These are phyloP conservation scores for Ophiocordyceps robertsii DNA, from an alignment of 2,329 filamentous ascomycete species.

Conservation along the genomic window DNA sequence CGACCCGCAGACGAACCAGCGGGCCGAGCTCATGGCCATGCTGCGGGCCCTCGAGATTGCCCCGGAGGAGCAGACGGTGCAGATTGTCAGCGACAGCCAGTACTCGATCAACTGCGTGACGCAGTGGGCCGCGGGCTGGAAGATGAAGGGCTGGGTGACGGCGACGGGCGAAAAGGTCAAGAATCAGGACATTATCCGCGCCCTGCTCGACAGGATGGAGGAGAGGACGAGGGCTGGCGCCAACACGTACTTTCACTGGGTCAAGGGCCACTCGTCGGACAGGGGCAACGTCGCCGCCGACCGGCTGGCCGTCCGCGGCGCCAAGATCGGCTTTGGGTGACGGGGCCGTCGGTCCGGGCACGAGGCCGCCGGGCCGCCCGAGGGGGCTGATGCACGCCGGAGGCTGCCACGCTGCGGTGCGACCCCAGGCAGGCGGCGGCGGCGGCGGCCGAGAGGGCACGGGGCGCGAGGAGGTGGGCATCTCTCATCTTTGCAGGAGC, in stretches of 20 bases:
- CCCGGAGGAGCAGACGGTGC: slow-evolving; percentile 51
- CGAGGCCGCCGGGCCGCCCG: too few relatives aligned
- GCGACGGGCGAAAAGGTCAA: slow-evolving; percentile 57
- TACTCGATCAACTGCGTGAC: slow-evolving; percentile 87
- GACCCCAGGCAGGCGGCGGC: too few relatives aligned
- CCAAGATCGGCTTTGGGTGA: slow-evolving; percentile 11
- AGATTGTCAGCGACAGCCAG: slow-evolving; percentile 78
- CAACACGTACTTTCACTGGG: slow-evolving; percentile 66
- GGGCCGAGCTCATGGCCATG: slow-evolving; percentile 87
- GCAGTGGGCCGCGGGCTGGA: slow-evolving; percentile 71
- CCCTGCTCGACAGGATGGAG: slow-evolving; percentile 57
- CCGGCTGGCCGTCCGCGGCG: slow-evolving; percentile 48
- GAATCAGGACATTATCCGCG: slow-evolving; percentile 74
- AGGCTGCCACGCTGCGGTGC: too few relatives aligned
- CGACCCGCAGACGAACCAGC: slow-evolving; percentile 77
- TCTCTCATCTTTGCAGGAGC: too few relatives aligned
- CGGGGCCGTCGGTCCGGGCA: not conserved
- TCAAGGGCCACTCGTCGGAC: slow-evolving; percentile 70
- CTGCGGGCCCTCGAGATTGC: slow-evolving; percentile 68
- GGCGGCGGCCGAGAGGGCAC: too few relatives aligned
- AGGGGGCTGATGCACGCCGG: too few relatives aligned
- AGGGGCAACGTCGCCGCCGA: slow-evolving; percentile 74
- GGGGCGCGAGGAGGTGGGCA: too few relatives aligned
- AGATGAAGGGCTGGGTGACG: slow-evolving; percentile 65
- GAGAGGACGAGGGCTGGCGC: slow-evolving; percentile 47